Evolutionary conservation across 495 filamentous ascomycete genomes (phyloP), one percentile per base, ranked within the genome.

Genomic region (Halenospora varia): DNA sequence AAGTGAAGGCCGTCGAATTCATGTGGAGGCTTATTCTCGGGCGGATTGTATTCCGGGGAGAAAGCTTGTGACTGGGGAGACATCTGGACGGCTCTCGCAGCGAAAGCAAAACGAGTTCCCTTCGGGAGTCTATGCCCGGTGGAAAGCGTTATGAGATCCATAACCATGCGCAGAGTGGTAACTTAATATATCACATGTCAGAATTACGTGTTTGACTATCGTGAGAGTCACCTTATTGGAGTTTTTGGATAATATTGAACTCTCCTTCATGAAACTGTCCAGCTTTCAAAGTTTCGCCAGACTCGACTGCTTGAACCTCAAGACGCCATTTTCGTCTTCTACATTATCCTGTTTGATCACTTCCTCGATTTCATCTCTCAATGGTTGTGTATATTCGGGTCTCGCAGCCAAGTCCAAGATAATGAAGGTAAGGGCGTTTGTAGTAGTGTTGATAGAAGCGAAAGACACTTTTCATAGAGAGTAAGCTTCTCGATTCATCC

Each of bases 1-100:
- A 78, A 83, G 18, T 83, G 73, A 56, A 73, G 72, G 1, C 70
- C 73, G 54, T 85, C 73, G 55, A 82, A 85, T 45, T 64, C 56
- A 13, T 44, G 25, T 6, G 26, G 53, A 41, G 44, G 10, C 20
- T 47, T 47, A 54, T 11, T 50, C 40, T 1, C 20, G 50, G 42
- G n/a, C 10, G 54, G 54, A 23, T 56, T 56, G 29, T 56, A 49
- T 13, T 20, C 10, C 1, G 54, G 46, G 15, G 54, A 56, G 44
- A 56, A 35, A 13, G 17, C 10, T 48, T 10, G 6, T 13, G 56
- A 13, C 2, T 6, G 17, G 19, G 48, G 20, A 19, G 39, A 20
- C 3, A 25, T 52, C 10, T 45, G 49, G 18, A 48, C 23, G 2
- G 23, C 25, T 9, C 25, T 35, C 6, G 40, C 1, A 22, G 48